A percentile compares a stretch with the other conserved stretches of the same genome.
Evolutionary conservation across 2,329 filamentous ascomycete genomes (phyloP).

Genomic region (Penicillium frequentans): DNA sequence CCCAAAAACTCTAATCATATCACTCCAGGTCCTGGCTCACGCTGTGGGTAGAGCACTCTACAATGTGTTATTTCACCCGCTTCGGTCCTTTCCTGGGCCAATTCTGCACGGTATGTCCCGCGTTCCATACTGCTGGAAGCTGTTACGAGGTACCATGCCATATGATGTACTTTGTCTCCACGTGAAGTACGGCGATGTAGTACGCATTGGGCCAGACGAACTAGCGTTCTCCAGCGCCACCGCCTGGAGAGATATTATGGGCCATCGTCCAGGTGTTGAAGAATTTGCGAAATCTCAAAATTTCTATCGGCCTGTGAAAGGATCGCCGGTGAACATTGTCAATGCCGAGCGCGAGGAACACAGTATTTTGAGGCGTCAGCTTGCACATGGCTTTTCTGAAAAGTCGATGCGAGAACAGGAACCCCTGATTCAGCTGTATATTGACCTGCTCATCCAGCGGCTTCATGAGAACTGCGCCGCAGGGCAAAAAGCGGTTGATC

Average conservation of each 20-base stretch:
- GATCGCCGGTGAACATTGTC: not conserved
- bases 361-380: conserved; percentile 24
- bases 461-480: conserved; percentile 13
- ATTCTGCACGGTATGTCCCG: not conserved
- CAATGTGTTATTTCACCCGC: conserved; percentile 5
- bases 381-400: conserved; percentile 44
- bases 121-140: not conserved
- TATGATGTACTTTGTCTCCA: conserved; percentile 26
- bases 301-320: not conserved
- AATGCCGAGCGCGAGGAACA: conserved; percentile 16
- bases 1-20: not conserved
- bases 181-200: conserved; percentile 27
- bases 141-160: conserved; percentile 11
- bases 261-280: not conserved
- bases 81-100: conserved; percentile 1
- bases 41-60: conserved; percentile 1
- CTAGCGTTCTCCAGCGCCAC: conserved; percentile 20
- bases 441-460: conserved; percentile 29
- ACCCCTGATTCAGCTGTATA: conserved; percentile 26
- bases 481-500: conserved; percentile 14
- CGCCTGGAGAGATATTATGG: conserved; percentile 30
- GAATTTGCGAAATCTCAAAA: not conserved
- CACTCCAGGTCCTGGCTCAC: not conserved
- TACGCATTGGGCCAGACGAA: conserved; percentile 30
- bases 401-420: conserved; percentile 42